A percentile compares a stretch with the other conserved stretches of the same genome.
Evolutionary conservation across 495 filamentous ascomycete genomes (phyloP).

Genomic region (Hyphodiscus hymeniophilus): DNA sequence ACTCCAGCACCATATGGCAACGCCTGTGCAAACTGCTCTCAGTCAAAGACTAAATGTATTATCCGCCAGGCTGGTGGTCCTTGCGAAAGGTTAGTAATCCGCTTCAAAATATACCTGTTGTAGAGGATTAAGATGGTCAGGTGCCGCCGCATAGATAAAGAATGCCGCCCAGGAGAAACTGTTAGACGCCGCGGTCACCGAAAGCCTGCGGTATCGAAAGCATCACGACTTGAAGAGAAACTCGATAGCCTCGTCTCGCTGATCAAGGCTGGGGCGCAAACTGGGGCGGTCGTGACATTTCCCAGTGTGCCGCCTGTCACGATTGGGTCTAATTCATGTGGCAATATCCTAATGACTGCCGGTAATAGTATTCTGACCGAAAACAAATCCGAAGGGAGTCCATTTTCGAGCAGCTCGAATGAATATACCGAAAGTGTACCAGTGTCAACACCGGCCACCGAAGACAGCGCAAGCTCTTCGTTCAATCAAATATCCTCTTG

Average conservation of each 20-base stretch:
- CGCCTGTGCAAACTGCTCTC: constrained; percentile 47
- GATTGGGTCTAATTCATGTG: background rate
- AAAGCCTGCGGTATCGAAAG: constrained; percentile 21
- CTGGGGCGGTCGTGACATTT: background rate
- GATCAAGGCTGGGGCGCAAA: constrained; percentile 22
- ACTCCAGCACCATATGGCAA: constrained; percentile 37
- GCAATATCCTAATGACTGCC: background rate
- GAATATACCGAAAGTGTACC: background rate
- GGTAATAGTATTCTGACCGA: background rate
- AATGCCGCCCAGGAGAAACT: constrained; percentile 30
- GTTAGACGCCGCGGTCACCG: constrained; percentile 28
- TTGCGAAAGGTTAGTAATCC: constrained; percentile 39
- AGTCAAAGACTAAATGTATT: constrained; percentile 50
- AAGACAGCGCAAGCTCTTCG: background rate
- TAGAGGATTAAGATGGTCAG: constrained; percentile 19
- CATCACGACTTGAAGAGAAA: constrained; percentile 41
- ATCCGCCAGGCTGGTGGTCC: constrained; percentile 25
- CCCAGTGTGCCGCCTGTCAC: background rate
- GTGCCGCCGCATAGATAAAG: constrained; percentile 40
- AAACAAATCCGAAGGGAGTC: background rate
- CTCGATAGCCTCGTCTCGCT: constrained; percentile 42
- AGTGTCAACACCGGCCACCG: background rate
- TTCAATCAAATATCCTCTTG: constrained; percentile 6
- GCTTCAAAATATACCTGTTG: background rate
- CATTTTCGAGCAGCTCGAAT: background rate